Evolutionary conservation across 2,329 filamentous ascomycete genomes (phyloP), one percentile per base, ranked within the genome.

Genomic region (Kalaharituber pfeilii): DNA sequence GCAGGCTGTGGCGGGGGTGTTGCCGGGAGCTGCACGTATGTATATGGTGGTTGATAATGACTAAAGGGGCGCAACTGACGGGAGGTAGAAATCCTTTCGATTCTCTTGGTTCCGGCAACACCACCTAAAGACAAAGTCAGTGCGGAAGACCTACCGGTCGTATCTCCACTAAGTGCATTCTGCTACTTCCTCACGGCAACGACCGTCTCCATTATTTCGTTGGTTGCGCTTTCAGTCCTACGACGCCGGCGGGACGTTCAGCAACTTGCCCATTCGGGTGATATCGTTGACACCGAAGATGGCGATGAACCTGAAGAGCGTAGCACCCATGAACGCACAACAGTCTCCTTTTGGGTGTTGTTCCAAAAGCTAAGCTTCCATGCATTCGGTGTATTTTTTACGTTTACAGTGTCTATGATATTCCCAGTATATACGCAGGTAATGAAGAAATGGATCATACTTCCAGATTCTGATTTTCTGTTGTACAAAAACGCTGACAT

Each of bases 171-270:
- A 55, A 60, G 87, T 1, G 91, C 89, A 1, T 88, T 94, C 63
- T 75, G 82, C 54, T 96, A 94, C 71, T 98, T 98, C 68, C 71
- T 93, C 54, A 89, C 88, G 0, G 89, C 91, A 0, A 86, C 88
- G 0, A 70, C 71, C 30, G 79, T 98, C 55, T 93, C 85, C 2
- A 67, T 79, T 11, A 58, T 76, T 6, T 80, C 87, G 0, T 70
- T 95, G 2, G 60, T 82, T 5, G 81, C 84, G 8, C 89, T 95
- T 67, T 66, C 84, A 45, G 81, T 84, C 51, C 77, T 96, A 8
- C 71, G 84, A 11, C 75, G 75, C 4, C 75, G 79, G 5, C 44
- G 24, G 25, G 44, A 27, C 5, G n/a, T n/a, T n/a, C 4, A 13
- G n/a, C 44, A 5, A 1, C 15, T 27, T 49, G 33, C 28, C 30